phyloP scores from a whole-genome alignment of 2,329 filamentous ascomycete genomes.

The Cytospora piceicola region DNA sequence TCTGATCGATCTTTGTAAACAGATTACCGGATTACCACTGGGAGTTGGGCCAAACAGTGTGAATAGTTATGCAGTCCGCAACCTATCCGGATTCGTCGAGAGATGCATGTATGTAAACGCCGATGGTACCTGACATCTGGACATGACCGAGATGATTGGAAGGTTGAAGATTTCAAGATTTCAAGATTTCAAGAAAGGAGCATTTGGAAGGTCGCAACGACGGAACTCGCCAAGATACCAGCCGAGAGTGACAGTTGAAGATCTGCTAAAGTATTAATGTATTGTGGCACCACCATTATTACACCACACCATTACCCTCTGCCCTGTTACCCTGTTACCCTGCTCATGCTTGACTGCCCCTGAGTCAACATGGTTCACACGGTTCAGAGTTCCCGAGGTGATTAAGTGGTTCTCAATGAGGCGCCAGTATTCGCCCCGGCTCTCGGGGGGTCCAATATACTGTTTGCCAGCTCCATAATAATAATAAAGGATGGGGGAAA shows the following conservation, averaged over 20 bases:
- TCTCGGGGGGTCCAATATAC: not conserved
- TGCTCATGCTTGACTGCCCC: conserved; percentile 8
- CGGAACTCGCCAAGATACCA: not conserved
- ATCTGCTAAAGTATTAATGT: not conserved
- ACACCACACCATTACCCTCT: too few relatives aligned
- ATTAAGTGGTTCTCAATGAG: not conserved
- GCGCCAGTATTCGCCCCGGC: conserved; percentile 4
- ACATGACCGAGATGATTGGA: too few relatives aligned
- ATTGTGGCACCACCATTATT: not conserved
- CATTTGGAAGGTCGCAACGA: too few relatives aligned
- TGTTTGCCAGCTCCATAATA: not conserved
- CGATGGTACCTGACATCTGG: too few relatives aligned
- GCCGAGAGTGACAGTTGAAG: not conserved
- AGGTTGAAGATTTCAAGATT: too few relatives aligned
- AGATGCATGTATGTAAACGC: too few relatives aligned
- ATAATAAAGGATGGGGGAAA: not conserved
- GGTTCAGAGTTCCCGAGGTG: too few relatives aligned
- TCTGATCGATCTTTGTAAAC: not conserved
- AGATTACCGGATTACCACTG: not conserved
- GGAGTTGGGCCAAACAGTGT: not conserved
- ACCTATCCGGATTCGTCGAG: too few relatives aligned
- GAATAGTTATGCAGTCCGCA: too few relatives aligned
- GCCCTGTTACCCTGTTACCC: too few relatives aligned
- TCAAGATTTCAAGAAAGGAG: too few relatives aligned
- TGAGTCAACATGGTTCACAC: conserved; percentile 20